These are phyloP conservation scores for Mollisiaceae sp. DNA, from an alignment of 2,329 filamentous ascomycete genomes.

Conservation along the genomic window DNA sequence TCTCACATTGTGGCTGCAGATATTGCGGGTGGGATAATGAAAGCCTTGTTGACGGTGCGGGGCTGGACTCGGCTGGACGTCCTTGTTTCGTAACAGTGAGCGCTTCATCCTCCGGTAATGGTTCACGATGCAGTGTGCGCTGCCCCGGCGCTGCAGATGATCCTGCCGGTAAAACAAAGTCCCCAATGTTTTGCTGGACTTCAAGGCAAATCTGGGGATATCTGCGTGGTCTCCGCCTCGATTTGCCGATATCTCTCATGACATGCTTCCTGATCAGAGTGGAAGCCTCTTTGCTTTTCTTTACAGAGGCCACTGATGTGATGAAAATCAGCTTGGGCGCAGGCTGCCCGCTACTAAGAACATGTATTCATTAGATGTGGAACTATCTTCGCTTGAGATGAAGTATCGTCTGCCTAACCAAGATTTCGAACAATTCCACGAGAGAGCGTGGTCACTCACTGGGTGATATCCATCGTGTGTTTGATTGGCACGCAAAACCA, in stretches of 20 bases:
- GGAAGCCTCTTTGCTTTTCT: conserved; percentile 18
- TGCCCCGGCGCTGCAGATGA: neutral
- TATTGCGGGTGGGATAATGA: neutral
- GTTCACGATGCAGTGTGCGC: neutral
- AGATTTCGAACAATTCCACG: neutral
- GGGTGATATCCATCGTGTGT: neutral
- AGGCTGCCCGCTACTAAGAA: neutral
- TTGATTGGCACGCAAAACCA: no score
- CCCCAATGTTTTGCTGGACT: conserved; percentile 8
- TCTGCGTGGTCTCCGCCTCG: conserved; percentile 8
- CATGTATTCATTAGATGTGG: neutral
- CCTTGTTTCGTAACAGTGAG: neutral
- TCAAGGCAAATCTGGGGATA: conserved; percentile 16
- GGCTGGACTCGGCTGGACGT: neutral
- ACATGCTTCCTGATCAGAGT: conserved; percentile 30
- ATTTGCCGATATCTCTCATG: conserved; percentile 28
- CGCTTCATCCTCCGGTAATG: neutral
- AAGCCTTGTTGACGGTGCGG: neutral
- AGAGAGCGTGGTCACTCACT: neutral
- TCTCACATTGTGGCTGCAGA: neutral
- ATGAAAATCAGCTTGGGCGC: conserved; percentile 20
- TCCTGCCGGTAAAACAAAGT: neutral
- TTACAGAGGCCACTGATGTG: conserved; percentile 16
- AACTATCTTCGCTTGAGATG: neutral
- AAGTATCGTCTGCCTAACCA: neutral